Evolutionary conservation across 176 grass and related monocot genomes (phyloP).

Genomic region (Otatea glauca): DNA sequence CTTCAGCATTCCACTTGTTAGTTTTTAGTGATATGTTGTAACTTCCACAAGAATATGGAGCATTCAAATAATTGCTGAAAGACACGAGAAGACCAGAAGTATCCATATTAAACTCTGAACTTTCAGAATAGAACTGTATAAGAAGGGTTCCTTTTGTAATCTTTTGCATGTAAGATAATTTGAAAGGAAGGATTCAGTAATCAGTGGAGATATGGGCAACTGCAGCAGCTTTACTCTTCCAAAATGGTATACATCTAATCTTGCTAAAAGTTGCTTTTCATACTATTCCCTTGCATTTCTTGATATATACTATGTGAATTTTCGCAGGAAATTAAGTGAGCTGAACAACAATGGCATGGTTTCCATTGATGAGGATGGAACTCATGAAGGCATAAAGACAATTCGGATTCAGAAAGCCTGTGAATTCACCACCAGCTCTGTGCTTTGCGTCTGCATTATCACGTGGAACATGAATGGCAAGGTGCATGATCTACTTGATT

Average conservation of each 20-base stretch:
- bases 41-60: conserved; percentile 10
- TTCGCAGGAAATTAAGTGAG: conserved; percentile 32
- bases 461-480: conserved; percentile 85
- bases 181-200: conserved; percentile 17
- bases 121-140: conserved; percentile 22
- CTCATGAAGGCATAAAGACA: conserved; percentile 67
- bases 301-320: neutral
- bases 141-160: conserved; percentile 25
- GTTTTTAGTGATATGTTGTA: neutral
- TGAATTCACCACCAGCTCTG: conserved; percentile 46
- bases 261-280: neutral
- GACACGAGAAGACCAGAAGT: conserved; percentile 32
- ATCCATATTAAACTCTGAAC: conserved; percentile 34
- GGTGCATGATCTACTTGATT: conserved; percentile 29
- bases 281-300: neutral
- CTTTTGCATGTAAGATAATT: conserved; percentile 6
- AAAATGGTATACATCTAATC: conserved; percentile 41
- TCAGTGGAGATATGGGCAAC: conserved; percentile 51
- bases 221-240: conserved; percentile 41
- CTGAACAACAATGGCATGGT: conserved; percentile 34
- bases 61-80: conserved; percentile 2
- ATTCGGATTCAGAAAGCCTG: conserved; percentile 54
- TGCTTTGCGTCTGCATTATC: conserved; percentile 57
- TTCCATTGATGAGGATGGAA: conserved; percentile 36
- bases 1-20: conserved; percentile 20